Evolutionary conservation across 2,329 filamentous ascomycete genomes (phyloP), one percentile per base, ranked within the genome.

Genomic region (Aspergillus sp.): DNA sequence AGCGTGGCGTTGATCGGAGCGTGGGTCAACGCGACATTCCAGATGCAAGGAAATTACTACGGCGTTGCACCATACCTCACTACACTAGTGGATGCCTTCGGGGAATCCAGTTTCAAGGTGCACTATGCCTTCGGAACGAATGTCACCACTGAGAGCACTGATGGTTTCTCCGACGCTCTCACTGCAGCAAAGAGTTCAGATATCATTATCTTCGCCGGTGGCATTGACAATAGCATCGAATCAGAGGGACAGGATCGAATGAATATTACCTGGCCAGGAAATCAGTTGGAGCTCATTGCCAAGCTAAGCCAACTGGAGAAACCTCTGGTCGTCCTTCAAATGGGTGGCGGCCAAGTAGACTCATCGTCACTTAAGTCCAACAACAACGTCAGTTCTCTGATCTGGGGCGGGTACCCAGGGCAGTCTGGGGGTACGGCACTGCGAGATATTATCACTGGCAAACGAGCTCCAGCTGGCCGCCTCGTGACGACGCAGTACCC

Each of bases 1-100:
- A 65, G 62, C 38, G 66, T 83, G 3, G 79, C 76, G 0, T 63
- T 83, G 39, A 66, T 83, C 29, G 80, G 80, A 0, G 73, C 72
- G 41, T 83, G 78, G 72, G 78, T 76, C 2, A 79, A 79, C 44
- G 76, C 76, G 5, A 78, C 77, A 0, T 67, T 63, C 4, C 72
- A 81, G 49, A 72, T 83, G 66, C 76, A 77, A 43, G 80, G 80
- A 0, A 79, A 79, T 54, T 83, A 84, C 62, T 69, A 58, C 48
- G 80, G 80, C 29, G 62, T 70, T 2, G 71, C 81, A 1, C 77
- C 78, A 0, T 83, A 77, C 60, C 64, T 78, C 3, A 73, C 71
- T 51, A 74, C 71, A 3, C 79, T 79, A 0, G 64, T 79, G 0
- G 72, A 70, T 29, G 78, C 79, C 7, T 72, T 78, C 6, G 57